Evolutionary conservation across 805 yeast species (phyloP), one percentile per base, ranked within the genome.

Genomic region (Cyberlindnera bimundalis): DNA sequence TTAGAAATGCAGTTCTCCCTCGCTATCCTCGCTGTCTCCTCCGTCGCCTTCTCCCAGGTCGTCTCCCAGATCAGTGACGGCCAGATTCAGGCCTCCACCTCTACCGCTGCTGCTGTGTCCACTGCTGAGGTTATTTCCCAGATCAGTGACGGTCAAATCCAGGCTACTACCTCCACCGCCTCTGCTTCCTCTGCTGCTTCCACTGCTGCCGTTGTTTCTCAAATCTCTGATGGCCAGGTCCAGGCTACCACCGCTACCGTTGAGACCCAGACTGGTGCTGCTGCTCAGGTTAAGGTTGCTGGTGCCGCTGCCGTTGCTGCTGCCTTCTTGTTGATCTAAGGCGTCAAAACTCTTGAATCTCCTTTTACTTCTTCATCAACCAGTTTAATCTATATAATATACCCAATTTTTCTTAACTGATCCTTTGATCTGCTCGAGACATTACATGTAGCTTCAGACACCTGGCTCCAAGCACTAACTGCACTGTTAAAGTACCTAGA

Each of bases 201-300:
- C 37, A 71, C 74, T 33, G 73, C 70, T 35, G 70, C 62, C 70
- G 33, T 38, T 40, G 66, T 78, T 37, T 66, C 78, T 47, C 78
- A 72, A 59, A 73, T 74, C 40, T 66, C 67, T 50, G 78, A 71
- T 47, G 80, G 80, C 51, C 80, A 76, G 37, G 21, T 43, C 35
- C 48, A 44, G 37, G 43, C 44, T 43, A 67, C 53, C 25, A 36
- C 52, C 33, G 46, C 50, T 9, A 24, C 47, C 28, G 71, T 71
- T 45, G 70, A 33, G 33, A 23, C 35, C 15, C 52, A 50, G 45
- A 37, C 56, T 12, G 53, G 39, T 41, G 53, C 43, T 41, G 56
- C 46, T 41, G 52, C 47, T 39, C 40, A 43, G 27, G 35, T 51
- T 23, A 38, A 38, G 34, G 45, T 38, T 42, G 54, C 51, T 35